Evolutionary conservation across 2,329 filamentous ascomycete species (phyloP).

Genomic region (Simplicillium sp.): DNA sequence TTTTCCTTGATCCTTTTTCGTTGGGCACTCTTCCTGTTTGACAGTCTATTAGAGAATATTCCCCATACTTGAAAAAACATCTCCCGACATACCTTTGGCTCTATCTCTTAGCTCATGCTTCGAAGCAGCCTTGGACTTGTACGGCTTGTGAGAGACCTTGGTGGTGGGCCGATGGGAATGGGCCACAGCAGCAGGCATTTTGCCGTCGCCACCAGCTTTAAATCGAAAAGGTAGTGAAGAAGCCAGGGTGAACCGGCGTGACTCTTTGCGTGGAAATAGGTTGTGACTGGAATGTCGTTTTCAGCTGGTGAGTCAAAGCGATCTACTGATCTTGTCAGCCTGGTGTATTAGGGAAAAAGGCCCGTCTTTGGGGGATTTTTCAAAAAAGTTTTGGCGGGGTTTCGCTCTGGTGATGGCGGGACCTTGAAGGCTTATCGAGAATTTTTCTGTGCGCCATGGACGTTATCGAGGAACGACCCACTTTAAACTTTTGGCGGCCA

Average conservation of each 20-base stretch:
- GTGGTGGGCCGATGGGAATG: conserved; percentile 92
- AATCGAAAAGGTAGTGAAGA: conserved; percentile 78
- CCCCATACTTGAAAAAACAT: conserved; percentile 8
- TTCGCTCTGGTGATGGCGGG: conserved; percentile 10
- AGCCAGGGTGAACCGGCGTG: conserved; percentile 40
- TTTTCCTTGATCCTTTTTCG: conserved; percentile 70
- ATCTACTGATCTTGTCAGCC: no score
- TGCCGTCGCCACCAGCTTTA: conserved; percentile 67
- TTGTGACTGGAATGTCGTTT: neutral
- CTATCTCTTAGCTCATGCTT: conserved; percentile 80
- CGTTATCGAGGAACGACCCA: neutral
- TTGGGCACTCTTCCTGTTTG: conserved; percentile 63
- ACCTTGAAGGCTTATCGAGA: conserved; percentile 21
- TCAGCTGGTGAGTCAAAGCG: no score
- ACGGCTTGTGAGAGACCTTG: conserved; percentile 79
- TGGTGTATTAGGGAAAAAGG: no score
- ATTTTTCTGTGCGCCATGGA: neutral
- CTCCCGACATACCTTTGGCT: conserved; percentile 57
- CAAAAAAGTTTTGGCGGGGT: conserved; percentile 22
- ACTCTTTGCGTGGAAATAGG: neutral
- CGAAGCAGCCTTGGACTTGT: conserved; percentile 84
- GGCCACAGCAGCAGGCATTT: conserved; percentile 62
- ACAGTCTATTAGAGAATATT: conserved; percentile 6
- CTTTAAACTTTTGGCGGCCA: conserved; percentile 16
- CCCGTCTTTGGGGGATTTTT: neutral